Evolutionary conservation across 805 yeast genomes (phyloP).

Genomic region (Zygosaccharomyces siamensis): DNA sequence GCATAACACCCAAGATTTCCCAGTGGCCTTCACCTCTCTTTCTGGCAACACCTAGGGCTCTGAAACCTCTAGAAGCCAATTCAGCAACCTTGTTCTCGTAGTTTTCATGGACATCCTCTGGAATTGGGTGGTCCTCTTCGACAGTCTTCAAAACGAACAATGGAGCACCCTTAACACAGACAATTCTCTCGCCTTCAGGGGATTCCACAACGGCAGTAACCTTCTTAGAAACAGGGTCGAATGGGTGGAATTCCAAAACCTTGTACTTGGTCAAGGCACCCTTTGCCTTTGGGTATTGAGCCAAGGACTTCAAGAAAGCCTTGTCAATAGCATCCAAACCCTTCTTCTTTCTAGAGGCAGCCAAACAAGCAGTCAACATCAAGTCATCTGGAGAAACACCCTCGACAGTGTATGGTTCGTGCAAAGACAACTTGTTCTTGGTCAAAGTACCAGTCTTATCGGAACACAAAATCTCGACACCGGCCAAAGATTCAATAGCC

Average conservation of each 20-base stretch:
- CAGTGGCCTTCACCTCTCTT: conserved; percentile 98
- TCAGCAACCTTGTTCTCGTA: conserved; percentile 97
- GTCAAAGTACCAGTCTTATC: conserved; percentile 98
- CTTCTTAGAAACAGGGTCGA: conserved; percentile 96
- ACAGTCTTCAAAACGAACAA: conserved; percentile 93
- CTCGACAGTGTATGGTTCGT: conserved; percentile 96
- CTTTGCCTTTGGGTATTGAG: conserved; percentile 86
- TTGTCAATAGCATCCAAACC: conserved; percentile 97
- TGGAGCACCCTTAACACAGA: conserved; percentile 98
- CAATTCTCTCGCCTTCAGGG: conserved; percentile 90
- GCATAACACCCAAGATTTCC: conserved; percentile 97
- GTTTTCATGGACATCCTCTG: conserved; percentile 89
- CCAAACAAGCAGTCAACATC: conserved; percentile 96
- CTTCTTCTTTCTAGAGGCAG: conserved; percentile 97
- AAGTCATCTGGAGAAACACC: conserved; percentile 95
- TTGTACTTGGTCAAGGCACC: conserved; percentile 88
- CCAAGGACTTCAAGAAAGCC: conserved; percentile 91
- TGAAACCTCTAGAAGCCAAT: conserved; percentile 97
- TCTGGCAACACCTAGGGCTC: conserved; percentile 98
- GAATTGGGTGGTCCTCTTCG: conserved; percentile 94
- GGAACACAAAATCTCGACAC: conserved; percentile 96
- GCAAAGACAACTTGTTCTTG: conserved; percentile 91
- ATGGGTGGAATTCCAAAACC: conserved; percentile 93
- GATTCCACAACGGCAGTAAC: conserved; percentile 93
- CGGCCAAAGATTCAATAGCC: conserved; percentile 95